Base-by-base conservation (phyloP, 2,329 filamentous ascomycete species). In the Epichloe sibirici region DNA sequence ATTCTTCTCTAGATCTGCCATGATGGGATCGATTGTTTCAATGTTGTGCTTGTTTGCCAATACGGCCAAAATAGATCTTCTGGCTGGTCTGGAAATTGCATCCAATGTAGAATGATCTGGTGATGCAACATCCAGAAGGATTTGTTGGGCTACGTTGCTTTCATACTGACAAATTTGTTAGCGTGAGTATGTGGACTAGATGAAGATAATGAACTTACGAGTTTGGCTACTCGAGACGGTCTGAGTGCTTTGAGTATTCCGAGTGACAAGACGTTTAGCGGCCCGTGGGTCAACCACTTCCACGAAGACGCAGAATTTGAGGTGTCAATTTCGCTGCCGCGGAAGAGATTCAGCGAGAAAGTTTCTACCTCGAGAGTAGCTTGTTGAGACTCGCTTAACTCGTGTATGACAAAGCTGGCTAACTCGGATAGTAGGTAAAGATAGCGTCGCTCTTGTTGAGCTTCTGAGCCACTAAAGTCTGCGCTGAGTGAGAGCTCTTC, bases 21-120 rank as follows among this genome's bases (percentile, higher is more conserved):
- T 58, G 4, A 70, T 54, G 5, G 55, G 53, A 7, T 56, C 56
- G 6, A 62, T 48, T 6, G 57, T 63, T 56, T 71, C 71, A 17
- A 70, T 62, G 37, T 67, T 67, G 59, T 70, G 68, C 55, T 74
- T 76, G 58, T 76, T 76, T 48, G 71, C 66, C 31, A 76, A 57
- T 3, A 71, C 64, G 2, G 69, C 66, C 11, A 74, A 61, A 11
- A 75, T 69, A 0, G 66, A 67, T 31, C 65, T 59, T 13, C 60
- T 60, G 50, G 63, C 66, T 54, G 63, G 56, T 57, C 60, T 55
- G 38, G 58, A 57, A 28, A 58, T 54, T 5, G 54, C 21, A 35
- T 57, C 57, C 2, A 37, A 50, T 3, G 48, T 12, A 0, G 51
- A 40, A 8, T 52, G 49, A 7, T 45, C 46, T 9, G 59, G 46